These are phyloP conservation scores for Platismatia glauca DNA, from an alignment of 495 filamentous ascomycete species.

Conservation along the genomic window DNA sequence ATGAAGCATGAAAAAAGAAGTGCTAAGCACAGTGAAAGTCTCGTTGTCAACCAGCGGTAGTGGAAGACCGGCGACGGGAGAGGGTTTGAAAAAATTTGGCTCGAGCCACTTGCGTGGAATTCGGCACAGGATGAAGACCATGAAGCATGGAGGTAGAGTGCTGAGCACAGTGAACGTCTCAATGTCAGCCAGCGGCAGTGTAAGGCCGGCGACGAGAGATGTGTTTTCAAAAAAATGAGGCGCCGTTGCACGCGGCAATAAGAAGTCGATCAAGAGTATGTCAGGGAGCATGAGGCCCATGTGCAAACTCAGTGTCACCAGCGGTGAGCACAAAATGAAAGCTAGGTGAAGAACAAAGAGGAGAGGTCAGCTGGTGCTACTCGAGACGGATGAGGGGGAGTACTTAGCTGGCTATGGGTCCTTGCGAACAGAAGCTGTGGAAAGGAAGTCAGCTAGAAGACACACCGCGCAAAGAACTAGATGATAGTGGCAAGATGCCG, in stretches of 20 bases:
- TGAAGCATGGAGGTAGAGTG: too few species aligned
- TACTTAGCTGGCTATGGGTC: not conserved
- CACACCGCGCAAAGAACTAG: not conserved
- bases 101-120: not conserved
- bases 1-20: not conserved
- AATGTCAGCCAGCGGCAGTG: not conserved
- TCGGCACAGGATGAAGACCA: not conserved
- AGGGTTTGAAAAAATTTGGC: too few species aligned
- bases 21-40: too few species aligned
- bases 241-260: too few species aligned
- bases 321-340: too few species aligned
- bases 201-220: not conserved
- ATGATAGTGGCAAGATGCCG: not conserved
- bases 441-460: not conserved
- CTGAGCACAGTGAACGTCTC: too few species aligned
- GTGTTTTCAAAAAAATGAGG: too few species aligned
- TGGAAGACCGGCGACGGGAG: too few species aligned
- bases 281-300: too few species aligned
- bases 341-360: not conserved
- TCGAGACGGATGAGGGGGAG: not conserved
- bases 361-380: not conserved
- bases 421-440: not conserved
- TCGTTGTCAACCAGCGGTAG: not conserved
- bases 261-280: too few species aligned
- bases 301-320: too few species aligned